phyloP scores from a whole-genome alignment of 805 yeast genomes.

The Candida ipomoeae region DNA sequence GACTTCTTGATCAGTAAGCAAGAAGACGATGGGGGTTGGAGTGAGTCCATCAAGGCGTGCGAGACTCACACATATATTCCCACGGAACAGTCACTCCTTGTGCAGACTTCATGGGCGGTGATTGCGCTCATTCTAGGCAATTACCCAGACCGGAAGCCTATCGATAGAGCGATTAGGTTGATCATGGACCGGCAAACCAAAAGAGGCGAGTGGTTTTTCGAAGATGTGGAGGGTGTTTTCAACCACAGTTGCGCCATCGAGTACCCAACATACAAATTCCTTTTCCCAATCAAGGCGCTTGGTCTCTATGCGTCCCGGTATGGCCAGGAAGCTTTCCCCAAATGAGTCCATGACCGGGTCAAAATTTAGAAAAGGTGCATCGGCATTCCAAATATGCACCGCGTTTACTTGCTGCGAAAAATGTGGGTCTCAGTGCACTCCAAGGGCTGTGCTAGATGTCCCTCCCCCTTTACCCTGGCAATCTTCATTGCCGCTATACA shows the following conservation, averaged over 20 bases:
- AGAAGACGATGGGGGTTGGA: slow-evolving; percentile 93
- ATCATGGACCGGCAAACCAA: slow-evolving; percentile 61
- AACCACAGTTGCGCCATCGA: slow-evolving; percentile 90
- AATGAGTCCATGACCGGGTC: not conserved
- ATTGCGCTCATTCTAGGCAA: slow-evolving; percentile 77
- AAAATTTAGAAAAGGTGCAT: not conserved
- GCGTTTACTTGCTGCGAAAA: not conserved
- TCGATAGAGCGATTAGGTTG: slow-evolving; percentile 59
- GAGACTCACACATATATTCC: slow-evolving; percentile 77
- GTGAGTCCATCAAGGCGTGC: slow-evolving; percentile 87
- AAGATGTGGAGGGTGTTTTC: slow-evolving; percentile 91
- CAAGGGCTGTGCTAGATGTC: not conserved
- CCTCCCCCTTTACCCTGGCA: not conserved
- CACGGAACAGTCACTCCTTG: slow-evolving; percentile 60
- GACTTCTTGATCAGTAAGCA: slow-evolving; percentile 77
- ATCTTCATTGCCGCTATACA: not conserved
- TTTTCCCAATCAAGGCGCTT: slow-evolving; percentile 89
- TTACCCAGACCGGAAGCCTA: slow-evolving; percentile 65
- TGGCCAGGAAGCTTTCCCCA: slow-evolving; percentile 20
- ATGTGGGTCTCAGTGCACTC: not conserved
- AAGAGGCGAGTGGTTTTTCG: slow-evolving; percentile 83
- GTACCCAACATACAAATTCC: slow-evolving; percentile 86
- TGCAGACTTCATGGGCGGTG: slow-evolving; percentile 91
- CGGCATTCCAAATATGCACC: slow-evolving; percentile 1
- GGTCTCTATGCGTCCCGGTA: slow-evolving; percentile 55